Evolutionary conservation across 1,284 basidiomycete genomes (phyloP).

Genomic region (Ceratobasidium sp.): DNA sequence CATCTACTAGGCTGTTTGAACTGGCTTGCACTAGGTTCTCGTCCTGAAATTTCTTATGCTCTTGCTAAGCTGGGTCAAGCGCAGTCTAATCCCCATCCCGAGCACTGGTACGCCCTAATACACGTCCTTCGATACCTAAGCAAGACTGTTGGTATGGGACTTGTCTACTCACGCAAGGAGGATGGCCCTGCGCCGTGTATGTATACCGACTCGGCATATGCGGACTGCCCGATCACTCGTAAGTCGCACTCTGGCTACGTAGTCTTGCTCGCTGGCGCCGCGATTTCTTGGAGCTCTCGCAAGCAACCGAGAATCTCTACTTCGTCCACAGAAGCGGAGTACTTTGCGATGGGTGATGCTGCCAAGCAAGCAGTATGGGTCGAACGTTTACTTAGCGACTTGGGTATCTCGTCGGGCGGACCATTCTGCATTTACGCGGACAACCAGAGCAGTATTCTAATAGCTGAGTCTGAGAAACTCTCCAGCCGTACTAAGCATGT

Average conservation of each 20-base stretch:
- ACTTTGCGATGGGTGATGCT: conserved; percentile 55
- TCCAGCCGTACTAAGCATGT: conserved; percentile 55
- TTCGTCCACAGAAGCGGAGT: conserved; percentile 60
- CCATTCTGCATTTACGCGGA: conserved; percentile 51
- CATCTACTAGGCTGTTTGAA: conserved; percentile 13
- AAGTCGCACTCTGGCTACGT: conserved; percentile 60
- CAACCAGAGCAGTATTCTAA: conserved; percentile 52
- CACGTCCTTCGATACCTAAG: conserved; percentile 40
- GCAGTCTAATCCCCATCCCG: conserved; percentile 27
- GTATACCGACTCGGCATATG: conserved; percentile 28
- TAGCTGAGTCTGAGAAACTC: conserved; percentile 51
- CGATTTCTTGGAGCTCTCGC: conserved; percentile 57
- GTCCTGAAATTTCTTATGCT: conserved; percentile 5
- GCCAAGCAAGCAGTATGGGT: conserved; percentile 55
- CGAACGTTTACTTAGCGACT: conserved; percentile 37
- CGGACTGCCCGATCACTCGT: conserved; percentile 24
- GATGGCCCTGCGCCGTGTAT: not conserved
- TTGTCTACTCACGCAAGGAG: not conserved
- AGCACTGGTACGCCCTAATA: conserved; percentile 17
- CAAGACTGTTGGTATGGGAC: conserved; percentile 33
- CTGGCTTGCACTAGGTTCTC: conserved; percentile 14
- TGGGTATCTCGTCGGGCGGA: not conserved
- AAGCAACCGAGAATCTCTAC: conserved; percentile 54
- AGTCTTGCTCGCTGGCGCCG: conserved; percentile 54
- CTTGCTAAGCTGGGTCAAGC: conserved; percentile 15